A percentile compares a stretch with the other conserved stretches of the same genome.
Evolutionary conservation across 257 asterid species (phyloP).

Genomic region (Gentiana dahurica): DNA sequence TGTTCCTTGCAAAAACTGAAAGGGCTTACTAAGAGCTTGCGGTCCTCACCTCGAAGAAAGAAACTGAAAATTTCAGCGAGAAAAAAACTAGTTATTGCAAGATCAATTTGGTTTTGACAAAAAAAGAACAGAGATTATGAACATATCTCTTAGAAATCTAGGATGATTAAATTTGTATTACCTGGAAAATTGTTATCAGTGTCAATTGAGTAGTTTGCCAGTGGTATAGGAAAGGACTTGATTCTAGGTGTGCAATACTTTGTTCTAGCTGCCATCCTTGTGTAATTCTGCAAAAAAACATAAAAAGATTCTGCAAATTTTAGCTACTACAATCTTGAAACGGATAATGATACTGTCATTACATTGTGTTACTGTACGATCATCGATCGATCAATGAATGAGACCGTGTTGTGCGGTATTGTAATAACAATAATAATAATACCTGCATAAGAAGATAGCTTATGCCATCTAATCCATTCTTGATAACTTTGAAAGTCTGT

Average conservation of each 20-base stretch:
- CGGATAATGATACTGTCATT: too few species aligned
- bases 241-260: slow-evolving; percentile 93
- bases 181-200: slow-evolving; percentile 77
- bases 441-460: slow-evolving; percentile 98
- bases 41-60: slow-evolving; percentile 85
- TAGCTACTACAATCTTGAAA: too few species aligned
- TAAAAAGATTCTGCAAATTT: background rate
- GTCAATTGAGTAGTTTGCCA: slow-evolving; percentile 75
- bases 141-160: too few species aligned
- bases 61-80: slow-evolving; percentile 38
- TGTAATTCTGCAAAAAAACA: slow-evolving; percentile 43
- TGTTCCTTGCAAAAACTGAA: too few species aligned
- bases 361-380: too few species aligned
- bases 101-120: background rate
- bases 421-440: too few species aligned
- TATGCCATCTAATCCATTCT: slow-evolving; percentile 80
- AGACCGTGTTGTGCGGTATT: too few species aligned
- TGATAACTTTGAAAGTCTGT: slow-evolving; percentile 88
- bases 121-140: background rate
- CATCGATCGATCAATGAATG: too few species aligned
- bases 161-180: slow-evolving; percentile 9
- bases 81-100: background rate
- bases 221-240: slow-evolving; percentile 77
- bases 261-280: slow-evolving; percentile 86
- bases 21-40: slow-evolving; percentile 15